Base-by-base conservation (phyloP, 352 stramenopile genomes). In the Nothophytophthora sp. region DNA sequence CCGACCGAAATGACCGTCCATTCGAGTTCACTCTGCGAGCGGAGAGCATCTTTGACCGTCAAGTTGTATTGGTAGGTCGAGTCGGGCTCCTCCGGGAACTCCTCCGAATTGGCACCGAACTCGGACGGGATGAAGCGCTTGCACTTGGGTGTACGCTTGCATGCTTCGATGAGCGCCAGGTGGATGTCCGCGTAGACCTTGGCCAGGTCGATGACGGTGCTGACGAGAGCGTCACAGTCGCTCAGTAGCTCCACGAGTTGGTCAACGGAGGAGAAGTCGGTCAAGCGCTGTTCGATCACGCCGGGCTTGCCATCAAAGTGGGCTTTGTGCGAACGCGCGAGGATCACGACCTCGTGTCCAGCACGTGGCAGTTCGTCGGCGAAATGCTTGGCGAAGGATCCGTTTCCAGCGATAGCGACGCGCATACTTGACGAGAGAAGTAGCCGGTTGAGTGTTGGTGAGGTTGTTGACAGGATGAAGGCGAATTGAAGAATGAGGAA, bases 41-140 rank as follows among this genome's bases (percentile, higher is more conserved):
- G 38, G 10, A 80, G 55, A 9, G 52, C 44, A 12, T 74, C 34
- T 23, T 48, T 55, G 22, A 69, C 22, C 9, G 37, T 27, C 15
- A 25, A 5, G 15, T 67, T 50, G 30, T 47, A 34, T 13, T 55
- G 29, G 30, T 70, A 49, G 12, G 44, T 18, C 16, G 32, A 50
- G 8, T 34, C 30, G 2, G 34, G 23, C 4, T 48, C 28, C 23
- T 76, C 50, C 0, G 54, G 55, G 38, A 58, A 50, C 2, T 67
- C 54, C 30, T 80, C 65, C 9, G 36, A 28, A 45, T 76, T 76
- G 30, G 28, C 63, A 4, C 55, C 58, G 32, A 60, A 81, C 53
- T 74, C 66, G 12, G 63, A 47, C 15, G 70, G 63, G 43, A 81
- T 73, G 49, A 76, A 81, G 39, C 70, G 66, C 59, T 75, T 72